Base-by-base conservation (phyloP, 2,329 filamentous ascomycete genomes). In the Neopestalotiopsis rosae region DNA sequence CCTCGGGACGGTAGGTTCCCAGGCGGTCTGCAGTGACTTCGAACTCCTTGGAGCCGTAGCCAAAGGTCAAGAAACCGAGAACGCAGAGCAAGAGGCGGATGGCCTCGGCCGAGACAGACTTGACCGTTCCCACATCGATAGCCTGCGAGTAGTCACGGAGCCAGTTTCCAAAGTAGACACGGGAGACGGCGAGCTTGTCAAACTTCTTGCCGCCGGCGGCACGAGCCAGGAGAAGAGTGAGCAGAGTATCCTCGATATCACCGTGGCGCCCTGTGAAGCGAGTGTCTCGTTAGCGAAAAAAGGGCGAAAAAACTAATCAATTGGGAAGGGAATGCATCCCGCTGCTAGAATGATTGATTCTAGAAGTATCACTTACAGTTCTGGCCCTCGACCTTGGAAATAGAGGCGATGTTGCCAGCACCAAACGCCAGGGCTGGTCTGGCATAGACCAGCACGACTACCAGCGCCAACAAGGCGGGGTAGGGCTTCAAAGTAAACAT, bases 111-210 rank as follows among this genome's bases (percentile, higher is more conserved):
- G 93, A 95, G 71, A 98, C 94, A 75, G 91, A 89, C 84, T 97
- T 97, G 82, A 97, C 89, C 4, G 94, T 97, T 71, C 94, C 95
- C 64, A 97, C 93, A 80, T 98, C 95, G 75, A 97, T 93, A 70
- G 94, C 95, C 81, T 98, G 95, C 66, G 93, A 96, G 82, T 98
- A 98, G 81, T 98, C 95, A 69, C 88, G 89, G 42, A 97, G 89
- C 95, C 95, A 97, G 84, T 97, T 98, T 72, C 95, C 95, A 83
- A 98, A 98, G 84, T 98, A 98, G 72, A 97, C 93, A 70, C 94
- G 90, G 72, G 95, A 93, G 71, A 97, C 92, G 77, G 91, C 92
- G 76, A 97, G 89, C 84, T 96, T 96, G 84, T 88, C 90, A 82
- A 97, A 97, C 77, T 95, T 97, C 85, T 95, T 94, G 74, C 85